phyloP scores from a whole-genome alignment of 2,329 filamentous ascomycete species.

The Coniosporium tulheliwenetii region DNA sequence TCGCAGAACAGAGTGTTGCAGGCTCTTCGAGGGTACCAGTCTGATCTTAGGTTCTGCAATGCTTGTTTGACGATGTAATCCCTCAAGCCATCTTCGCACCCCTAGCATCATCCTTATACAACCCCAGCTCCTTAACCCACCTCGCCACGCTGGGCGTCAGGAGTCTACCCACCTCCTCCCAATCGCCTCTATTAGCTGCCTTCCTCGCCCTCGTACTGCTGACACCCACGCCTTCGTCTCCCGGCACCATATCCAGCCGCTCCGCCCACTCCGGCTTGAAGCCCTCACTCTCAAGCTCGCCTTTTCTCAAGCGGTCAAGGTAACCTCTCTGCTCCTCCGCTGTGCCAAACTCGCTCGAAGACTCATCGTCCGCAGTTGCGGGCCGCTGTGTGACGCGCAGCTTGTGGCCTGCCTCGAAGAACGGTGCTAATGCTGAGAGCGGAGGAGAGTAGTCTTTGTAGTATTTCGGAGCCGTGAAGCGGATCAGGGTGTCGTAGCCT shows the following conservation, averaged over 20 bases:
- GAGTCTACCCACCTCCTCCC: slow-evolving; percentile 32
- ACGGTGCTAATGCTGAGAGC: slow-evolving; percentile 40
- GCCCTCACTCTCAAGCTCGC: slow-evolving; percentile 35
- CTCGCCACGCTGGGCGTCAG: slow-evolving; percentile 40
- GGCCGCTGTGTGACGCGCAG: slow-evolving; percentile 50
- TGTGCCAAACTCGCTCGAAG: slow-evolving; percentile 41
- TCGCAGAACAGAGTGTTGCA: too few species aligned
- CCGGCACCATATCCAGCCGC: slow-evolving; percentile 44
- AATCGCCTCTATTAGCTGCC: slow-evolving; percentile 33
- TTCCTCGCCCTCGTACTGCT: slow-evolving; percentile 48
- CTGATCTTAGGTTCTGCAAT: too few species aligned
- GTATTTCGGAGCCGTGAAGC: slow-evolving; percentile 60
- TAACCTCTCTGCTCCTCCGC: slow-evolving; percentile 39
- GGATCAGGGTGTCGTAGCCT: slow-evolving; percentile 62
- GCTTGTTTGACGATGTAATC: not conserved
- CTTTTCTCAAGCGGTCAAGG: slow-evolving; percentile 30
- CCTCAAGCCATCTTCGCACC: slow-evolving; percentile 19
- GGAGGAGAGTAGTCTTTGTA: slow-evolving; percentile 35
- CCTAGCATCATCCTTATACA: slow-evolving; percentile 35
- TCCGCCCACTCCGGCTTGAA: slow-evolving; percentile 42
- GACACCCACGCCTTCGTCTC: slow-evolving; percentile 28
- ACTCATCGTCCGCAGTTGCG: slow-evolving; percentile 12
- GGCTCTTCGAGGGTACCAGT: too few species aligned
- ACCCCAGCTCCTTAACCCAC: slow-evolving; percentile 39
- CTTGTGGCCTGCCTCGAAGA: slow-evolving; percentile 43